These are phyloP conservation scores for Ilyonectria destructans DNA, from an alignment of 2,329 filamentous ascomycete species.

Conservation along the genomic window DNA sequence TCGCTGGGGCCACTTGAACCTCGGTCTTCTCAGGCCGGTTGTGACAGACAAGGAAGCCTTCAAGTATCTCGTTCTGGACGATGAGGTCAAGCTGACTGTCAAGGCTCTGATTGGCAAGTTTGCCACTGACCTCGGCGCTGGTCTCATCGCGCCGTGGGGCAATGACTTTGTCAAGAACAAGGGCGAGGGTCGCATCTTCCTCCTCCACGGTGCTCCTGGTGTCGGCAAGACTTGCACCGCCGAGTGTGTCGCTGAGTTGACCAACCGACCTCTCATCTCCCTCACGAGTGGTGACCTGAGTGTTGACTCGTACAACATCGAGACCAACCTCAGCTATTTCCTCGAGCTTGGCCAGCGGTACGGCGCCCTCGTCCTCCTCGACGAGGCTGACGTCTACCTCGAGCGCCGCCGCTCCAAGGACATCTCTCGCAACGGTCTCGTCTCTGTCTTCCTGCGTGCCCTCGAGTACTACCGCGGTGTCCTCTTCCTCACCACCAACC, in stretches of 20 bases:
- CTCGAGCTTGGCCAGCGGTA: conserved; percentile 66
- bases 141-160: conserved; percentile 62
- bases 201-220: conserved; percentile 69
- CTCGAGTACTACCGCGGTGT: conserved; percentile 68
- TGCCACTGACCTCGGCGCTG: conserved; percentile 54
- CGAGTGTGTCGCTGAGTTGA: conserved; percentile 69
- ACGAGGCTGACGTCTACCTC: conserved; percentile 75
- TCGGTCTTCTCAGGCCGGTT: conserved; percentile 59
- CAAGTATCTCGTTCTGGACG: conserved; percentile 66
- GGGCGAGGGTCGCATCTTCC: conserved; percentile 66
- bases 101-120: conserved; percentile 66
- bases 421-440: conserved; percentile 64
- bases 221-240: conserved; percentile 73
- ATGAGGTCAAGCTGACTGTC: conserved; percentile 65
- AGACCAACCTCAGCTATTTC: conserved; percentile 64
- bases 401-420: conserved; percentile 64
- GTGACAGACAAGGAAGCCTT: conserved; percentile 65
- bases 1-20: conserved; percentile 62
- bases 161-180: conserved; percentile 67
- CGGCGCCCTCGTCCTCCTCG: conserved; percentile 69
- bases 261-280: conserved; percentile 66
- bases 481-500: conserved; percentile 68
- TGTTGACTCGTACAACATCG: conserved; percentile 57
- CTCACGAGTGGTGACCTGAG: conserved; percentile 67
- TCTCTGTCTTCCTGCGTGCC: conserved; percentile 66